These are phyloP conservation scores for Globisporangium uncinulatum DNA, from an alignment of 352 stramenopile species.

Conservation along the genomic window DNA sequence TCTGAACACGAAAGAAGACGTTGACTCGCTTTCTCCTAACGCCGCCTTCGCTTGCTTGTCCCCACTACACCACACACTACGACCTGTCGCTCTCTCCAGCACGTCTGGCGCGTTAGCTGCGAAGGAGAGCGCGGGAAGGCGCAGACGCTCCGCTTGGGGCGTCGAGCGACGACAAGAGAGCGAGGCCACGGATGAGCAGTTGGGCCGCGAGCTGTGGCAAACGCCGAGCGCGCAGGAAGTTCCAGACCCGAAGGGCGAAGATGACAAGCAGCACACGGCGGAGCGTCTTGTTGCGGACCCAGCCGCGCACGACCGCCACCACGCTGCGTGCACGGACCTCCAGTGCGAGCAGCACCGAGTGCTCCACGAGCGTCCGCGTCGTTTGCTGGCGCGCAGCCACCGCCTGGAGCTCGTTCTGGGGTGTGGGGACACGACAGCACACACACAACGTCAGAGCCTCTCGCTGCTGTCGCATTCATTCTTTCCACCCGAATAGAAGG, in stretches of 20 bases:
- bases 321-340: conserved; percentile 35
- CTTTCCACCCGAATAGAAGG: too few species aligned
- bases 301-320: conserved; percentile 26
- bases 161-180: conserved; percentile 49
- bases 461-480: too few species aligned
- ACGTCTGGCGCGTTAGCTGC: neutral
- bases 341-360: conserved; percentile 37
- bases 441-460: neutral
- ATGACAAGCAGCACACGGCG: conserved; percentile 49
- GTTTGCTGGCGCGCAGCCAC: conserved; percentile 32
- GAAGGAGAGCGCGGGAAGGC: conserved; percentile 4
- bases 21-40: neutral
- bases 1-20: neutral
- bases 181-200: conserved; percentile 54
- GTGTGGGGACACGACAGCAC: neutral
- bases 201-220: conserved; percentile 56
- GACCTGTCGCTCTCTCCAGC: too few species aligned
- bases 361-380: conserved; percentile 24
- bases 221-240: conserved; percentile 37
- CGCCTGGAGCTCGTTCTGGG: conserved; percentile 49
- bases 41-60: too few species aligned
- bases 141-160: conserved; percentile 1
- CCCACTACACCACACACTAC: too few species aligned
- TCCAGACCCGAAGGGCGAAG: conserved; percentile 40
- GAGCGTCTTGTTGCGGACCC: conserved; percentile 42